A percentile compares a stretch with the other conserved stretches of the same genome.
Conservation (phyloP, 768 basidiomycete genomes). For the Rhodotorula graminis region DNA sequence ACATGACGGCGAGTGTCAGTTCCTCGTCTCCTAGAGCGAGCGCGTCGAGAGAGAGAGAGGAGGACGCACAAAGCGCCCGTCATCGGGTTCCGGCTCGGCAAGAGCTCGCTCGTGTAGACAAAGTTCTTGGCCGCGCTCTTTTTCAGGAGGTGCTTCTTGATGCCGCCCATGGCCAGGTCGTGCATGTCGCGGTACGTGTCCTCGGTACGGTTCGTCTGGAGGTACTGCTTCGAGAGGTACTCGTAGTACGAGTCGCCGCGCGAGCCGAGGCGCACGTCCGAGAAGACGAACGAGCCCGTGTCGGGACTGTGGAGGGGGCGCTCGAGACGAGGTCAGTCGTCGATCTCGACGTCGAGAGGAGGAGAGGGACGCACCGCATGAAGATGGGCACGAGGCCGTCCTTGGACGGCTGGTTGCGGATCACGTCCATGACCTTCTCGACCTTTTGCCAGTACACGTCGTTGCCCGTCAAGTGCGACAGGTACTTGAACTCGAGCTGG, state of each 20-base stretch:
- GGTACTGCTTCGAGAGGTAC: slow-evolving; percentile 61
- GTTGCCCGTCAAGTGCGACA: slow-evolving; percentile 72
- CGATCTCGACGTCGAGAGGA: not conserved
- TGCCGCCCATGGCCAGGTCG: slow-evolving; percentile 72
- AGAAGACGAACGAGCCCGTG: slow-evolving; percentile 57
- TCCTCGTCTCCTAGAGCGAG: no score
- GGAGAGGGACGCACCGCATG: slow-evolving; percentile 58
- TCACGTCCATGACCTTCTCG: slow-evolving; percentile 68
- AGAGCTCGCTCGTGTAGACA: slow-evolving; percentile 75
- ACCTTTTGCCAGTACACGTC: slow-evolving; percentile 73
- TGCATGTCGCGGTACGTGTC: slow-evolving; percentile 83
- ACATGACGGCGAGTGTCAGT: not conserved
- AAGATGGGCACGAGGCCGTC: slow-evolving; percentile 80
- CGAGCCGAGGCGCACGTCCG: slow-evolving; percentile 81
- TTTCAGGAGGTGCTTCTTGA: slow-evolving; percentile 68
- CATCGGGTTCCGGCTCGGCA: slow-evolving; percentile 54
- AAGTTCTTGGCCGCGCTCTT: slow-evolving; percentile 57
- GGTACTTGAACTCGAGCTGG: slow-evolving; percentile 80
- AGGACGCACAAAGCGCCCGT: slow-evolving; percentile 29
- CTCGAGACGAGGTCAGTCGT: slow-evolving; percentile 8
- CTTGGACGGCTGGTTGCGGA: slow-evolving; percentile 60
- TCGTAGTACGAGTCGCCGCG: slow-evolving; percentile 93
- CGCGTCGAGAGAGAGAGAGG: slow-evolving; percentile 21
- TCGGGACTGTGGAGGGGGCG: slow-evolving; percentile 52
- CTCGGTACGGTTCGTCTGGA: slow-evolving; percentile 70